A percentile compares a stretch with the other conserved stretches of the same genome.
Evolutionary conservation across 805 yeast species (phyloP).

Genomic region (Brettanomyces bruxellensis): DNA sequence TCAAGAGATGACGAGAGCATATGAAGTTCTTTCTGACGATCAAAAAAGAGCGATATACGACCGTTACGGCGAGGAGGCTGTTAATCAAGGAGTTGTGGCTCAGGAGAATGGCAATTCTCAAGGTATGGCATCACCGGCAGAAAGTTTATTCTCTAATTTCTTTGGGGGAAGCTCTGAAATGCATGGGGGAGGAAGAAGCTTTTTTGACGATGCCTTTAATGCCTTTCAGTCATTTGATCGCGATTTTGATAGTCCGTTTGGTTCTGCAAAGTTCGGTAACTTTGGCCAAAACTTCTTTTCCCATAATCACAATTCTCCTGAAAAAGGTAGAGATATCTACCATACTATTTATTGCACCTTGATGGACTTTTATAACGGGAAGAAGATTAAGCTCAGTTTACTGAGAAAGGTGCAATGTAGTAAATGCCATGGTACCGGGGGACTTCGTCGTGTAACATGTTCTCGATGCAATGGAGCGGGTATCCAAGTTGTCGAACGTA

Average conservation of each 20-base stretch:
- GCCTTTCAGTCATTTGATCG: background rate
- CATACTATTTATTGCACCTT: slow-evolving; percentile 46
- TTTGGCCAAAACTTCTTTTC: background rate
- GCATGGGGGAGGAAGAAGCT: background rate
- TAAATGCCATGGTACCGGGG: slow-evolving; percentile 47
- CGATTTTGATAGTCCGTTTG: background rate
- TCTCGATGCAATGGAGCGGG: slow-evolving; percentile 35
- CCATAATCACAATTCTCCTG: slow-evolving; percentile 2
- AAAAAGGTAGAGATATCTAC: slow-evolving; percentile 44
- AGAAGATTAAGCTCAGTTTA: slow-evolving; percentile 43
- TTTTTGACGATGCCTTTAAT: background rate
- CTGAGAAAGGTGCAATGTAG: slow-evolving; percentile 41
- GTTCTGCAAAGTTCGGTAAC: background rate
- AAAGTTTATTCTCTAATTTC: slow-evolving; percentile 22
- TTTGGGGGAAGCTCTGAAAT: slow-evolving; percentile 14
- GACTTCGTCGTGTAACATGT: slow-evolving; percentile 25
- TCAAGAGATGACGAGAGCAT: slow-evolving; percentile 57
- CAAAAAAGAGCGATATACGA: slow-evolving; percentile 43
- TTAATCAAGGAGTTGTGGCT: slow-evolving; percentile 1
- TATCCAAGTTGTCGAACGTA: slow-evolving; percentile 28
- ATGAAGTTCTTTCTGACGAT: slow-evolving; percentile 47
- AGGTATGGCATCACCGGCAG: slow-evolving; percentile 13
- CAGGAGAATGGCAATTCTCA: background rate
- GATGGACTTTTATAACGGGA: slow-evolving; percentile 52
- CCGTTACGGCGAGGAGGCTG: slow-evolving; percentile 37